Evolutionary conservation across 306 rosid species (phyloP).

Genomic region (Biancaea sappan): DNA sequence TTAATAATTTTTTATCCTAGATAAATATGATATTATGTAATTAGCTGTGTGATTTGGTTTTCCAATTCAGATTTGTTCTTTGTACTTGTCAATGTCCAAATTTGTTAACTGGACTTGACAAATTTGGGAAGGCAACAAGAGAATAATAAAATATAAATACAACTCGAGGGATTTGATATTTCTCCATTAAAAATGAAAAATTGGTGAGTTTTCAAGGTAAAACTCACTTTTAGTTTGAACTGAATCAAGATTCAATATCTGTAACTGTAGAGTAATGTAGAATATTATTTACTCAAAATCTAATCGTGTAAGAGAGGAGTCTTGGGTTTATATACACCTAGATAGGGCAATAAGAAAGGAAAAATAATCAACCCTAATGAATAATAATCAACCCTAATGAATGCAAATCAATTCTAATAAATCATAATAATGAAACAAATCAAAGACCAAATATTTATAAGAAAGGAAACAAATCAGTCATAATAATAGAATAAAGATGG

Average conservation of each 20-base stretch:
- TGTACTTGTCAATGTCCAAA: neutral
- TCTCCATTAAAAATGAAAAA: neutral
- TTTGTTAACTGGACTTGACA: neutral
- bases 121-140: neutral
- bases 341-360: too few species aligned
- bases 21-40: neutral
- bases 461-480: too few species aligned
- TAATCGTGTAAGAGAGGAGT: too few species aligned
- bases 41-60: neutral
- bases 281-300: too few species aligned
- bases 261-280: too few species aligned
- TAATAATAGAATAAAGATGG: too few species aligned
- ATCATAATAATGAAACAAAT: too few species aligned
- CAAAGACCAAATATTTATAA: too few species aligned
- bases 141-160: neutral
- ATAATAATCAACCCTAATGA: too few species aligned
- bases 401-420: too few species aligned
- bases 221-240: neutral
- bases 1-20: neutral
- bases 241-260: neutral
- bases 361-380: too few species aligned
- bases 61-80: neutral
- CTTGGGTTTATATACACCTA: too few species aligned
- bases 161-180: neutral
- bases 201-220: neutral